phyloP scores from a whole-genome alignment of 768 basidiomycete species.

The Auricularia sp. region DNA sequence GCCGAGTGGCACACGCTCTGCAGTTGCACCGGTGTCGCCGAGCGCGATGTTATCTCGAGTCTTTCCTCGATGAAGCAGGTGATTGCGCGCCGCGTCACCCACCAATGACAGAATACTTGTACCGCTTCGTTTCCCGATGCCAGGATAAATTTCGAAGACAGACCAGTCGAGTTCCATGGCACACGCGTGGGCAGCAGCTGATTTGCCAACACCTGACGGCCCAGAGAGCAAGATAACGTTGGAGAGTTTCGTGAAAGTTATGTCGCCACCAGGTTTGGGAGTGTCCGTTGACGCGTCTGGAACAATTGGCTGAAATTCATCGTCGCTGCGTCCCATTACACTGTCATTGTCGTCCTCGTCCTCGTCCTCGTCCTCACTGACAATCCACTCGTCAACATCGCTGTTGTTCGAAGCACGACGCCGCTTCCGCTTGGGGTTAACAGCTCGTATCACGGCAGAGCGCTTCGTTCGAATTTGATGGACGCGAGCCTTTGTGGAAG shows the following conservation, averaged over 20 bases:
- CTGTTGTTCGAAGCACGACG: slow-evolving; percentile 40
- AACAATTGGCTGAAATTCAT: slow-evolving; percentile 2
- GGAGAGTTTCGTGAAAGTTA: slow-evolving; percentile 33
- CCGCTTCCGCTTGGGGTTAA: slow-evolving; percentile 42
- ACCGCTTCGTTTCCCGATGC: slow-evolving; percentile 81
- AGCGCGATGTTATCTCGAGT: not conserved
- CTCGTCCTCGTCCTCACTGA: slow-evolving; percentile 30
- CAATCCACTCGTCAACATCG: slow-evolving; percentile 43
- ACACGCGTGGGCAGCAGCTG: slow-evolving; percentile 86
- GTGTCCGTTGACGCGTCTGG: not conserved
- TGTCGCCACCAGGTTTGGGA: not conserved
- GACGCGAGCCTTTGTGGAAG: slow-evolving; percentile 5
- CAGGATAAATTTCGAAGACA: slow-evolving; percentile 93
- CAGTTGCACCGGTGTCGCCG: not conserved
- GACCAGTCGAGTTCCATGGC: slow-evolving; percentile 92
- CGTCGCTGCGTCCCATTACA: not conserved
- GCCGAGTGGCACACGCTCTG: not conserved
- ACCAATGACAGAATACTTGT: slow-evolving; percentile 67
- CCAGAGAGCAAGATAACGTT: slow-evolving; percentile 84
- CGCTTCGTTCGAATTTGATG: slow-evolving; percentile 31
- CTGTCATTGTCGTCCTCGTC: slow-evolving; percentile 18
- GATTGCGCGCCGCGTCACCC: slow-evolving; percentile 91
- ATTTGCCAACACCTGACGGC: slow-evolving; percentile 81
- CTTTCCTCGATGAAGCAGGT: slow-evolving; percentile 42
- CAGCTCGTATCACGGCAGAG: slow-evolving; percentile 46